Evolutionary conservation across 2,329 filamentous ascomycete genomes (phyloP).

Genomic region (Fusarium multiceps): DNA sequence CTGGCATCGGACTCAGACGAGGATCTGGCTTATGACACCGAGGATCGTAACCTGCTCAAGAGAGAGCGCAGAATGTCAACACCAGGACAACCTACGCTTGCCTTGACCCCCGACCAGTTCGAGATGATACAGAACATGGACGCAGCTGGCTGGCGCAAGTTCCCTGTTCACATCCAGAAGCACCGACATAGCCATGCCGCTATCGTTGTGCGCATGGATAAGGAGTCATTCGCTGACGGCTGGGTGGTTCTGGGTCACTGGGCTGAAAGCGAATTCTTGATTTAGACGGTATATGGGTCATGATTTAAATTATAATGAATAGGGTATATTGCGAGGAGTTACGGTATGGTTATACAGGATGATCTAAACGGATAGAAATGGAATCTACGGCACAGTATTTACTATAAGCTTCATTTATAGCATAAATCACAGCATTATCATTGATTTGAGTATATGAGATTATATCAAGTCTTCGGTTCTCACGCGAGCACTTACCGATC

Average conservation of each 20-base stretch:
- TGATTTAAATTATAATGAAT: neutral
- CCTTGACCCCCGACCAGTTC: constrained; percentile 83
- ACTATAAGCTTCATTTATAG: neutral
- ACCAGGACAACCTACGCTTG: constrained; percentile 74
- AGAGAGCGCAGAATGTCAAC: constrained; percentile 56
- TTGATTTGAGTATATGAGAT: neutral
- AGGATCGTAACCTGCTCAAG: constrained; percentile 56
- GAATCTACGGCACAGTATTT: neutral
- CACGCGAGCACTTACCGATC: neutral
- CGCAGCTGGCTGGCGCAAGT: constrained; percentile 71
- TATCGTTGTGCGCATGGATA: constrained; percentile 82
- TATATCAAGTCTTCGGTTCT: neutral
- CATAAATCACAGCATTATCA: neutral
- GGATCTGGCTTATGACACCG: constrained; percentile 47
- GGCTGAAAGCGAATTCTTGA: constrained; percentile 76
- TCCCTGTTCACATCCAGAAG: constrained; percentile 79
- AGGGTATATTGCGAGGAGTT: constrained; percentile 24
- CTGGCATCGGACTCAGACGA: constrained; percentile 66
- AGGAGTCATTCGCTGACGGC: constrained; percentile 78
- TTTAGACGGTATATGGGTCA: constrained; percentile 28
- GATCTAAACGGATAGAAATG: constrained; percentile 12
- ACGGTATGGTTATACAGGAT: neutral
- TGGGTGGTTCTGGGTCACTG: constrained; percentile 83
- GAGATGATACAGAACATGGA: constrained; percentile 84
- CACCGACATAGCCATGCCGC: constrained; percentile 87